Evolutionary conservation across 2,329 filamentous ascomycete species (phyloP), one percentile per base, ranked within the genome.

Genomic region (Diaporthe ilicicola): DNA sequence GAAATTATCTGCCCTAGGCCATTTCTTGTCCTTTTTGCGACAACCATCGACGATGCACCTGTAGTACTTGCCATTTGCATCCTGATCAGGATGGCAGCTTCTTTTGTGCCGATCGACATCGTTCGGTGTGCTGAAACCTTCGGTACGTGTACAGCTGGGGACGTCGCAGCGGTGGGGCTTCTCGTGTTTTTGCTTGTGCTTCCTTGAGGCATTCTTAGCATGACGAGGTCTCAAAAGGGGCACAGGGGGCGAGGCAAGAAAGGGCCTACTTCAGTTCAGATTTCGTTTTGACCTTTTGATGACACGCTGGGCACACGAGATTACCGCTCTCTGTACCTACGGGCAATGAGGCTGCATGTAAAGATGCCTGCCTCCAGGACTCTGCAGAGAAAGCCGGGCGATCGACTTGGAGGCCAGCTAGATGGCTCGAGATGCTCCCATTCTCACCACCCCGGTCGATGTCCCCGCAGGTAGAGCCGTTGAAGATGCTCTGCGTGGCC

Each of bases 1-100:
- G 79, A 97, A 97, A 77, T 98, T 98, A 80, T 98, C 95, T 64
- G 91, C 84, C 27, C 95, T 89, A 0, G 92, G 92, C 93, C 93
- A 97, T 44, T 86, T 82, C 78, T 97, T 97, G 1, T 83, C 83
- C 73, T 85, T 90, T 29, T 84, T 87, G 29, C 82, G 84, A 76
- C 92, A 94, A 19, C 82, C 76, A 8, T 81, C 80, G 7, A 88
- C 82, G 64, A 84, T 85, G 77, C 93, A 96, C 69, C 85, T 86
- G 74, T 87, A 93, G 48, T 84, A 84, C 72, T 86, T 86, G 54
- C 82, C 84, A 0, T 81, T 82, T 10, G 85, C 85, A 1, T 83
- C 71, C 80, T 82, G 48, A 76, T 83, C 76, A 2, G 80, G 81
- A 78, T 97, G 94, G 7, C 93, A 90, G 72, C 90, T 92, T 77